Base-by-base conservation (phyloP, 176 grass and related monocot species). In the Triticum turgidum region DNA sequence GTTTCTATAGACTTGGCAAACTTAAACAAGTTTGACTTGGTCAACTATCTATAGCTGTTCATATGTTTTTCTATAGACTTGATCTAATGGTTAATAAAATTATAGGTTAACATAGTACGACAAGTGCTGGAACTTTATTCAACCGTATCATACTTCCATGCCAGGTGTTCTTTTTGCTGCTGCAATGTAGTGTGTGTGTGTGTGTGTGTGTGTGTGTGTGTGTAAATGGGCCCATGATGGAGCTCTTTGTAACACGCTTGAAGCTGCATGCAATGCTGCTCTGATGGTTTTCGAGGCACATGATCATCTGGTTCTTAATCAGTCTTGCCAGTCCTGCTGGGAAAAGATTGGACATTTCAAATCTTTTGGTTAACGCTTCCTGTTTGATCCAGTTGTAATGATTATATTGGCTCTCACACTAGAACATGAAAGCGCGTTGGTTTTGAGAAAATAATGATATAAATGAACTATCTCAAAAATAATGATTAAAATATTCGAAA, bases 71-170 rank as follows among this genome's bases (percentile, higher is more conserved):
- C 49, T 52, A 17, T 52, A 52, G 49, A 52, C 49, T 52, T 52
- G 49, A 15, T 87, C 17, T 41, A 29, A 79, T 86, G 84, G 22
- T 90, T 29, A 11, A 30, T 65, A 38, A 59, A 72, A 64, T 34
- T 73, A 42, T 74, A 37, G 5, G 7, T 80, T 65, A 67, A 67
- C 38, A 58, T 35, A 35, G 52, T 41, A 18, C 3, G 49, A 37
- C 77, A 74, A 24, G 17, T 85, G 41, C 11, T 13, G 2, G 17
- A 73, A 37, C 2, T 61, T 58, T 33, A 68, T 67, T 70, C 39
- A 24, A 20, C 80, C 25, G 21, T 25, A 3, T 24, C 42, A 12
- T 76, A 21, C 58, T 70, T 56, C 33, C n/a, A 33, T 77, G 10
- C 66, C 4, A 51, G 10, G 6, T 30, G 37, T 21, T 24, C 18